Evolutionary conservation across 495 filamentous ascomycete genomes (phyloP).

Genomic region (Aspergillus sparsus): DNA sequence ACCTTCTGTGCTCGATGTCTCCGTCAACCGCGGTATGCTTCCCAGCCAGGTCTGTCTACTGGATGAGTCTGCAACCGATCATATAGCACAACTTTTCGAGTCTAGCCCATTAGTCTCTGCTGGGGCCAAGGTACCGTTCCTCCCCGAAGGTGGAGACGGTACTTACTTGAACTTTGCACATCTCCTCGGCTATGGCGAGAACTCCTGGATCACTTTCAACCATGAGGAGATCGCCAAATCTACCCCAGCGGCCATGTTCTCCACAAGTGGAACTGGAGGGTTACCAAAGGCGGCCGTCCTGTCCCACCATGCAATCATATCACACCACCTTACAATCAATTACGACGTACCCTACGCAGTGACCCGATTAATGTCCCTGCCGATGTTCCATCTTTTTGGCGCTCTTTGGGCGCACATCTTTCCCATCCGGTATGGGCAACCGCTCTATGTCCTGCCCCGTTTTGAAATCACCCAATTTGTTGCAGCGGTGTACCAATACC

Average conservation of each 20-base stretch:
- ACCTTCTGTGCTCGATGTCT: constrained; percentile 44
- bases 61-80: constrained; percentile 41
- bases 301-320: constrained; percentile 54
- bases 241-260: constrained; percentile 55
- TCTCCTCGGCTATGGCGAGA: constrained; percentile 52
- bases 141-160: constrained; percentile 24
- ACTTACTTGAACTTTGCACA: constrained; percentile 38
- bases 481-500: constrained; percentile 53
- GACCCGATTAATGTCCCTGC: constrained; percentile 56
- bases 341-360: constrained; percentile 51
- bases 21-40: constrained; percentile 46
- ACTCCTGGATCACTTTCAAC: constrained; percentile 55
- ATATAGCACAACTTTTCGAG: constrained; percentile 38
- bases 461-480: constrained; percentile 61
- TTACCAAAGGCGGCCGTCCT: constrained; percentile 59
- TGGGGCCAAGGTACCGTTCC: constrained; percentile 23
- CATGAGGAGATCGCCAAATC: constrained; percentile 43
- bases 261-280: constrained; percentile 60
- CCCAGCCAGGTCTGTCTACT: constrained; percentile 53
- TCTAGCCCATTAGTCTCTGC: constrained; percentile 26
- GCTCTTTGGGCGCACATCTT: constrained; percentile 55
- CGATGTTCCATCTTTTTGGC: constrained; percentile 66
- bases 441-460: constrained; percentile 59
- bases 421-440: constrained; percentile 56
- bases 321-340: constrained; percentile 52